A percentile compares a stretch with the other conserved stretches of the same genome.
Evolutionary conservation across 805 yeast genomes (phyloP).

Genomic region (Metschnikowia drakensbergensis): DNA sequence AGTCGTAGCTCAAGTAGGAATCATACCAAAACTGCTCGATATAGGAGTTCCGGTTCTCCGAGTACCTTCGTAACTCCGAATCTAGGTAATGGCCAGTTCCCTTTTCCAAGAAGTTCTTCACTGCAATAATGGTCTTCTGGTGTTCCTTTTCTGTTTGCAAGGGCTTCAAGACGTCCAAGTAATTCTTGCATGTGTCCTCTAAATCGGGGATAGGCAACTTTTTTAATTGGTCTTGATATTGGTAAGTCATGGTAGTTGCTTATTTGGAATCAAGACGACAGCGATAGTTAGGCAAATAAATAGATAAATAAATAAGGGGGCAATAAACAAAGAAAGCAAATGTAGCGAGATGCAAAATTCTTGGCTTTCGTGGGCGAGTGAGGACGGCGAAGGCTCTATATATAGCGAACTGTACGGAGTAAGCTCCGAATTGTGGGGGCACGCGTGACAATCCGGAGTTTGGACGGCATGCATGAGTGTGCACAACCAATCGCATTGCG

Average conservation of each 20-base stretch:
- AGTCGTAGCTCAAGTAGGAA: constrained; percentile 80
- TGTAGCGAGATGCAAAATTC: not conserved
- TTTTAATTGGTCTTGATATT: constrained; percentile 53
- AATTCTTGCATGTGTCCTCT: constrained; percentile 59
- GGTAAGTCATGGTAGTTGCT: constrained; percentile 39
- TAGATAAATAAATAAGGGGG: not conserved
- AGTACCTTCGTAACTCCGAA: constrained; percentile 56
- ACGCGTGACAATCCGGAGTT: constrained; percentile 7
- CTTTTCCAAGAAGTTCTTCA: constrained; percentile 50
- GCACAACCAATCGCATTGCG: constrained; percentile 4
- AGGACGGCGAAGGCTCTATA: constrained; percentile 3
- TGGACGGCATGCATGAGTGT: not conserved
- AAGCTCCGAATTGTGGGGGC: constrained; percentile 19
- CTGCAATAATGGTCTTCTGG: constrained; percentile 54
- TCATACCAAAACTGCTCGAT: constrained; percentile 96
- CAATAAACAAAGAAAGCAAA: not conserved
- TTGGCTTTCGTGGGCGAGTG: not conserved
- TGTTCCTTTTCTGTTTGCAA: constrained; percentile 78
- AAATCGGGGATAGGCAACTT: constrained; percentile 82
- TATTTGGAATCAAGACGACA: not conserved
- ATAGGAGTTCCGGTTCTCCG: constrained; percentile 65
- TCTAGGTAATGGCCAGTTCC: constrained; percentile 57
- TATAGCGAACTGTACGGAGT: constrained; percentile 8
- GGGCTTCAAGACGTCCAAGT: constrained; percentile 67
- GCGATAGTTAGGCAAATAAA: not conserved